Evolutionary conservation across 176 grass and related monocot species (phyloP), one percentile per base, ranked within the genome.

Genomic region (Chrysopogon serrulatus): DNA sequence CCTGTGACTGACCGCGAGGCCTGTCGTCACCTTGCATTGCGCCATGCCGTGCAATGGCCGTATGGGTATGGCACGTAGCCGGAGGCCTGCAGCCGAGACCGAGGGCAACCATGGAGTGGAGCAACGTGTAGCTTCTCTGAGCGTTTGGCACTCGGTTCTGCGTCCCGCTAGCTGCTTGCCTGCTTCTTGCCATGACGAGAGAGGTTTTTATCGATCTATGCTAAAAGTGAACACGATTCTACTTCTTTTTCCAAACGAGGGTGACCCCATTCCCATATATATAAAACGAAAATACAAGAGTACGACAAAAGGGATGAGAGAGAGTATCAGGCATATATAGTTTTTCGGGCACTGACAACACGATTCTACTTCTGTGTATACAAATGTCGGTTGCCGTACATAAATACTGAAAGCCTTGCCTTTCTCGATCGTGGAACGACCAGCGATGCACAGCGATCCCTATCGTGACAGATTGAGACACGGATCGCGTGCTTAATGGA

Each of bases 1-100:
- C 76, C 57, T 65, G 77, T 54, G 49, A 56, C 51, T 80, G 77
- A 67, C 42, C 77, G 12, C 23, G 42, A 24, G 62, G 10, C 19
- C 12, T 51, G 78, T 79, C 77, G 78, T 79, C 77, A 33, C 42
- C 60, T 65, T 79, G 77, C 60, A 41, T 65, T 79, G 77, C 60
- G 60, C 76, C 76, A 57, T 26, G 5, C 12, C n/a, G n/a, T n/a
- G n/a, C n/a, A n/a, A n/a, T n/a, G n/a, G n/a, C n/a, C n/a, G n/a
- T n/a, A n/a, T n/a, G n/a, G n/a, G n/a, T n/a, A 37, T 30, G 76
- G 3, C 54, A 4, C n/a, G 35, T 19, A 26, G 47, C 16, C 47
- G n/a, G n/a, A n/a, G n/a, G 26, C 71, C 41, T 31, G 26, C 5
- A n/a, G n/a, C 41, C 26, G 8, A 43, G 7, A 18, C 43, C 28